These are phyloP conservation scores for Fomitopsis betulina DNA, from an alignment of 1,284 basidiomycete species.

Conservation along the genomic window DNA sequence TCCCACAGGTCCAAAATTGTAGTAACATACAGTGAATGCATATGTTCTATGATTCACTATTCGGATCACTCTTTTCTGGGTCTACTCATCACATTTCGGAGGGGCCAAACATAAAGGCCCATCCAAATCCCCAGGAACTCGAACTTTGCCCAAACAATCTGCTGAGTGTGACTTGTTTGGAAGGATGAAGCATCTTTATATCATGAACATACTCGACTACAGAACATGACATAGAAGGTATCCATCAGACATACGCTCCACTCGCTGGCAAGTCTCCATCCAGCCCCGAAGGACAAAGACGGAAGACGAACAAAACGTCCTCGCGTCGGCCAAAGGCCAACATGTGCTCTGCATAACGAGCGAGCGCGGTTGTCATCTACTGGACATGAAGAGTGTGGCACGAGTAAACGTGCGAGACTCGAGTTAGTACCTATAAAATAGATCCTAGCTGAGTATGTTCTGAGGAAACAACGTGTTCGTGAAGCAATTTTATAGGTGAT, in stretches of 20 bases:
- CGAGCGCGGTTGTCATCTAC: constrained; percentile 68
- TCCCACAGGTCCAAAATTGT: too few relatives aligned
- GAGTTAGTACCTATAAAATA: constrained; percentile 88
- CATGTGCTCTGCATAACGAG: constrained; percentile 80
- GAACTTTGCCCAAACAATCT: too few relatives aligned
- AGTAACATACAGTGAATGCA: too few relatives aligned
- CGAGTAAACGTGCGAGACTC: constrained; percentile 85
- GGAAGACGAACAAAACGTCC: constrained; percentile 58
- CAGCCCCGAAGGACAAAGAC: constrained; percentile 2
- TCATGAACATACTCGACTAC: too few relatives aligned
- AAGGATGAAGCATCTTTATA: too few relatives aligned
- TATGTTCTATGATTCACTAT: too few relatives aligned
- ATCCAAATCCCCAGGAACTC: too few relatives aligned
- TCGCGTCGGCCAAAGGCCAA: constrained; percentile 48
- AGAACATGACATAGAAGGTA: not conserved
- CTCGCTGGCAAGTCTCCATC: constrained; percentile 7
- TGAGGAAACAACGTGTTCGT: constrained; percentile 34
- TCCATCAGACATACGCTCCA: constrained; percentile 12
- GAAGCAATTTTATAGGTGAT: constrained; percentile 34
- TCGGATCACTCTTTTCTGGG: too few relatives aligned
- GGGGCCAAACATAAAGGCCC: too few relatives aligned
- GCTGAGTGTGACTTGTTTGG: too few relatives aligned
- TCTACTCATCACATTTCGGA: too few relatives aligned
- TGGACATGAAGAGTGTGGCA: constrained; percentile 79
- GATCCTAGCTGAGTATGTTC: constrained; percentile 89